These are phyloP conservation scores for Ustilago lituana DNA, from an alignment of 1,284 basidiomycete species.

Conservation along the genomic window DNA sequence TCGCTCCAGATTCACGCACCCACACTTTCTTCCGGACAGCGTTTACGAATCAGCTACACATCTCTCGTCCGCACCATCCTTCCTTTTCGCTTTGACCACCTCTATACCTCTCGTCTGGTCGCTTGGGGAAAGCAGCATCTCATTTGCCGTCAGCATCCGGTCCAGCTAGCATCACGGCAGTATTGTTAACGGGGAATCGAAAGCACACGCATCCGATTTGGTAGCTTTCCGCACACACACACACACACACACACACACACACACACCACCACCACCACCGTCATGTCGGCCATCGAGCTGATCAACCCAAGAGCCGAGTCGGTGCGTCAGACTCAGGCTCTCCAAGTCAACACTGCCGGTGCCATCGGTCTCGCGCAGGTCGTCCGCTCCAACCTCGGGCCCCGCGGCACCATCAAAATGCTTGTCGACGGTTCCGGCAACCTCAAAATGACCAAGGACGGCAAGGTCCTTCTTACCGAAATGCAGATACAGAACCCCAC, in stretches of 20 bases:
- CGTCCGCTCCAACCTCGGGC: conserved; percentile 95
- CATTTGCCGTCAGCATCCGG: too few species aligned
- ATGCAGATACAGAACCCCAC: conserved; percentile 99
- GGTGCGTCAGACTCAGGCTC: conserved; percentile 86
- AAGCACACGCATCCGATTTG: background rate
- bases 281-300: conserved; percentile 66
- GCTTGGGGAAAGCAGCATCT: too few species aligned
- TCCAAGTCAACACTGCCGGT: conserved; percentile 84
- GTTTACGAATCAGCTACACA: background rate
- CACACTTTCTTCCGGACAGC: conserved; percentile 6
- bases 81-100: too few species aligned
- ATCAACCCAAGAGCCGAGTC: conserved; percentile 78
- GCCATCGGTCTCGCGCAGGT: conserved; percentile 97
- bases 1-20: conserved; percentile 2
- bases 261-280: too few species aligned
- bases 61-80: too few species aligned
- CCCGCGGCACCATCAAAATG: conserved; percentile 86
- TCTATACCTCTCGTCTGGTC: too few species aligned
- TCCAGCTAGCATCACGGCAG: background rate
- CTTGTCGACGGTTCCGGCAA: conserved; percentile 98
- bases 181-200: too few species aligned
- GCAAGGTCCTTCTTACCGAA: conserved; percentile 96
- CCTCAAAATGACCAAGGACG: conserved; percentile 99
- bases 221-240: background rate
- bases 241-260: too few species aligned